Conservation (phyloP, 2,329 filamentous ascomycete species). For the Diplocarpon mali region DNA sequence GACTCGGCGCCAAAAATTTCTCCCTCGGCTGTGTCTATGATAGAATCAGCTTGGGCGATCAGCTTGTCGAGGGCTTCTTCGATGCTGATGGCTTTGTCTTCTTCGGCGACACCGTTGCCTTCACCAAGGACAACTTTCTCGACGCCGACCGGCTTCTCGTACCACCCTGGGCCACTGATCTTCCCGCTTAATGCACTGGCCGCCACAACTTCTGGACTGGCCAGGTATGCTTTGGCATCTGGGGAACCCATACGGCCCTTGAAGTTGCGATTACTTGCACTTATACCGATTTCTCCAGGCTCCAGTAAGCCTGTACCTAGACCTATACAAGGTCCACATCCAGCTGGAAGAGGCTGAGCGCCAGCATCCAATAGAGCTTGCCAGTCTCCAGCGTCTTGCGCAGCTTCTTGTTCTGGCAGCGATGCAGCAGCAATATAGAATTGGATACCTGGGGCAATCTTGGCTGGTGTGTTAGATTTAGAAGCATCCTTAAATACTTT, state of each 20-base stretch:
- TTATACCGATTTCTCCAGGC: slow-evolving; percentile 76
- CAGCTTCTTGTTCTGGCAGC: slow-evolving; percentile 58
- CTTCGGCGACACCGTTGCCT: slow-evolving; percentile 53
- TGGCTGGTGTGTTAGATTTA: slow-evolving; percentile 47
- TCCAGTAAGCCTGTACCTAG: slow-evolving; percentile 68
- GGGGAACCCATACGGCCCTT: slow-evolving; percentile 80
- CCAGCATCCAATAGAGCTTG: slow-evolving; percentile 70
- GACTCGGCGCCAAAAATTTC: slow-evolving; percentile 21
- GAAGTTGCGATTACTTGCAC: slow-evolving; percentile 79
- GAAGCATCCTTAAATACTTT: slow-evolving; percentile 75
- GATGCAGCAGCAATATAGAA: slow-evolving; percentile 91
- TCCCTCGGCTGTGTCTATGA: slow-evolving; percentile 28
- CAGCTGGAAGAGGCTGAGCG: slow-evolving; percentile 57
- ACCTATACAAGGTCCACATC: slow-evolving; percentile 81
- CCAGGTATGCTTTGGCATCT: slow-evolving; percentile 74
- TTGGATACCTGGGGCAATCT: slow-evolving; percentile 64
- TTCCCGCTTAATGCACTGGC: slow-evolving; percentile 68
- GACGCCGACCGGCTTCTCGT: slow-evolving; percentile 58
- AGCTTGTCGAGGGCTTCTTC: slow-evolving; percentile 63
- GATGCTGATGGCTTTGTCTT: slow-evolving; percentile 53
- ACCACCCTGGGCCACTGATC: slow-evolving; percentile 69
- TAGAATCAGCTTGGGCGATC: slow-evolving; percentile 52
- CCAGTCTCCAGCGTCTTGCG: slow-evolving; percentile 80
- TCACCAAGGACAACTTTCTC: slow-evolving; percentile 59
- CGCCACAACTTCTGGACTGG: slow-evolving; percentile 82